Evolutionary conservation across 1,284 basidiomycete species (phyloP).

Genomic region (Fomitopsis pinicola): DNA sequence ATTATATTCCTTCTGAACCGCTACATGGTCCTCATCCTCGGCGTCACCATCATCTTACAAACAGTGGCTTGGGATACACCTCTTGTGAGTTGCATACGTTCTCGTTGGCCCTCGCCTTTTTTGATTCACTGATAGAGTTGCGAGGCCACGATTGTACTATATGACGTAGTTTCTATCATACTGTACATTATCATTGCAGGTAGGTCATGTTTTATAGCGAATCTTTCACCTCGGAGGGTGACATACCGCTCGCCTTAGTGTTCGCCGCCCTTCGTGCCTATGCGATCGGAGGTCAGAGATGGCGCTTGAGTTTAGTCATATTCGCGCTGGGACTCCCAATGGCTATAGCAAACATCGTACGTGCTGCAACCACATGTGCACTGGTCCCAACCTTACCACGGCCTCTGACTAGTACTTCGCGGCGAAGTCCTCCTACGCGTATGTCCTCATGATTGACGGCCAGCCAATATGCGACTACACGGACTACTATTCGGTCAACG

Average conservation of each 20-base stretch:
- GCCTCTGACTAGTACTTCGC: conserved; percentile 1
- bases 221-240: background rate
- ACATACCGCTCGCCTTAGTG: background rate
- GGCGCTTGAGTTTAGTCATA: conserved; percentile 1
- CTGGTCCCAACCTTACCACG: background rate
- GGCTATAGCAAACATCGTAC: conserved; percentile 9
- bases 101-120: too few species aligned
- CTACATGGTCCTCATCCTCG: conserved; percentile 10
- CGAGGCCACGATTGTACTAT: conserved; percentile 4
- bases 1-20: conserved; percentile 14
- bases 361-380: background rate
- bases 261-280: conserved; percentile 13
- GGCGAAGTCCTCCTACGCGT: conserved; percentile 4
- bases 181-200: conserved; percentile 9
- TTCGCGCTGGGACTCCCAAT: conserved; percentile 5
- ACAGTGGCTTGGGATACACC: conserved; percentile 3
- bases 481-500: background rate
- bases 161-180: conserved; percentile 8
- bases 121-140: background rate
- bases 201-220: background rate
- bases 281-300: conserved; percentile 6
- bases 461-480: conserved; percentile 3
- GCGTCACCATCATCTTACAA: conserved; percentile 3
- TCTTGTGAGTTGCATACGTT: background rate
- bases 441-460: background rate